Conservation (phyloP, 208 protist genomes). For the Acanthamoeba triangularis region DNA sequence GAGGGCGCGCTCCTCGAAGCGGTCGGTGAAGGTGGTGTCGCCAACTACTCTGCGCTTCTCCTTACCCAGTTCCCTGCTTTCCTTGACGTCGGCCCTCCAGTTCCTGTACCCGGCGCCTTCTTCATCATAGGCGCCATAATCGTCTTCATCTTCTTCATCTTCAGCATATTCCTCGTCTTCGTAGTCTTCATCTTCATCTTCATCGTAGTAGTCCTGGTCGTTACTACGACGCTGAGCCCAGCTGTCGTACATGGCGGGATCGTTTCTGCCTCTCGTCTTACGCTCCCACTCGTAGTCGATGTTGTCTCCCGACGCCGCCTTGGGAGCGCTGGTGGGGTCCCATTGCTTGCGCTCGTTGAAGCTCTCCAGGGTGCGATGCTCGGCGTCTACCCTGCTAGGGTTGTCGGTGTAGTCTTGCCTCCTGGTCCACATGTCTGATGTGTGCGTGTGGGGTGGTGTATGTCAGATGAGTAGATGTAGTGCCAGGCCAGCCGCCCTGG, state of each 20-base stretch:
- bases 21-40: too few species aligned
- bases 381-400: neutral
- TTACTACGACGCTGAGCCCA: neutral
- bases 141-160: neutral
- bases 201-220: neutral
- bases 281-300: neutral
- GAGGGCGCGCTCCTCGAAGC: too few species aligned
- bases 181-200: neutral
- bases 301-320: neutral
- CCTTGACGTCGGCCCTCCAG: too few species aligned
- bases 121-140: neutral
- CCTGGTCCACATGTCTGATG: too few species aligned
- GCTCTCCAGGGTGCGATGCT: conserved; percentile 9
- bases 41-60: too few species aligned
- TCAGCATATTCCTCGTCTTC: too few species aligned
- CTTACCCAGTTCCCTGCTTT: too few species aligned
- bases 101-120: neutral
- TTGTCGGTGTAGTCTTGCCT: too few species aligned
- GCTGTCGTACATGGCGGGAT: neutral
- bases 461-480: too few species aligned
- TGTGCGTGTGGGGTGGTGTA: too few species aligned
- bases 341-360: neutral
- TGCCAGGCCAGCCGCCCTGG: too few species aligned
- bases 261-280: neutral
- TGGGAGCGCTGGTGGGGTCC: neutral